These are phyloP conservation scores for Termitomyces bulborhizus DNA, from an alignment of 768 basidiomycete species.

Conservation along the genomic window DNA sequence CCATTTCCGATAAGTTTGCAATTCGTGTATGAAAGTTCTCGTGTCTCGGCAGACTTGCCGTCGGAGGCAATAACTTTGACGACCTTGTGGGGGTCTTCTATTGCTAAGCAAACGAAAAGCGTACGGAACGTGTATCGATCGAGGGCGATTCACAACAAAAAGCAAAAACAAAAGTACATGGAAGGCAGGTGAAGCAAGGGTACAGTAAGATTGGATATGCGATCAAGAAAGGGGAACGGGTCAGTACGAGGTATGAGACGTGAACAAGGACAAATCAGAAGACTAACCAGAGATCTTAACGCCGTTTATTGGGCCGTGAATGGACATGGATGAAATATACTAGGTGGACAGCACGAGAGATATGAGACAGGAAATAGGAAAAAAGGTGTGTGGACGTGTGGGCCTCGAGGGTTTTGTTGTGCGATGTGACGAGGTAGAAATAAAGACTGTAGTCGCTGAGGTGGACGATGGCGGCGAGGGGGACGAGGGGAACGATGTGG, in stretches of 20 bases:
- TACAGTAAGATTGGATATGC: constrained; percentile 19
- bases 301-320: constrained; percentile 80
- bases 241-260: constrained; percentile 24
- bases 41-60: constrained; percentile 87
- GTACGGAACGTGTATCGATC: constrained; percentile 26
- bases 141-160: constrained; percentile 25
- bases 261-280: constrained; percentile 5
- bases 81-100: constrained; percentile 96
- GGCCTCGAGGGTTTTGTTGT: constrained; percentile 15
- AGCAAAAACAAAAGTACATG: constrained; percentile 4
- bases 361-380: constrained; percentile 10
- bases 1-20: constrained; percentile 99
- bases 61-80: constrained; percentile 94
- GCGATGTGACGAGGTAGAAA: constrained; percentile 9
- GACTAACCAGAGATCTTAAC: constrained; percentile 81
- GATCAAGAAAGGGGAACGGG: constrained; percentile 13
- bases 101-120: constrained; percentile 37
- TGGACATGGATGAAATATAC: constrained; percentile 45
- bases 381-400: constrained; percentile 10
- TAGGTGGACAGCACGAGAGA: constrained; percentile 9
- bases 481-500: background rate
- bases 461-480: background rate
- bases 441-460: background rate
- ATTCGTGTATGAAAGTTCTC: constrained; percentile 89
- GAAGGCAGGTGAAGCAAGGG: background rate